Conservation (phyloP, 2,329 filamentous ascomycete genomes). For the Ampelomyces quisqualis region DNA sequence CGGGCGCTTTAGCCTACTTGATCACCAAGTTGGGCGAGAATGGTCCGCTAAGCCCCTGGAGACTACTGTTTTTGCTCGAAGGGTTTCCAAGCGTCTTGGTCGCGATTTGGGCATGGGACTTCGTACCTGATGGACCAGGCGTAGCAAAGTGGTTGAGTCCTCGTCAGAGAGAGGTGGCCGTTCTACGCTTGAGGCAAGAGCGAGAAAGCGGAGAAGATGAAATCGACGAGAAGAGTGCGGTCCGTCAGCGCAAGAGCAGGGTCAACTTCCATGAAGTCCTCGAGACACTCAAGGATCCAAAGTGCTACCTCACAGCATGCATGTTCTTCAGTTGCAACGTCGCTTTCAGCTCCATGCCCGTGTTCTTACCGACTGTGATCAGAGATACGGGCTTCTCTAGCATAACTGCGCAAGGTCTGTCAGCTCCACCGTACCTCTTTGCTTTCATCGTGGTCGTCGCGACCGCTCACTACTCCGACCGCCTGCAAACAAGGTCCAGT, state of each 20-base stretch:
- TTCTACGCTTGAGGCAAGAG: slow-evolving; percentile 63
- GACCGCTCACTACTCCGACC: slow-evolving; percentile 73
- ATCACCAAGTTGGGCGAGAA: slow-evolving; percentile 69
- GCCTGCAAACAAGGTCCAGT: slow-evolving; percentile 59
- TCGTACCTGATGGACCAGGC: slow-evolving; percentile 73
- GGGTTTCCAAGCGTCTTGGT: slow-evolving; percentile 80
- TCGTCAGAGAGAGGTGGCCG: slow-evolving; percentile 63
- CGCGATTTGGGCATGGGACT: slow-evolving; percentile 69
- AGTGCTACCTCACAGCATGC: slow-evolving; percentile 70
- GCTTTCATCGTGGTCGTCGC: slow-evolving; percentile 71
- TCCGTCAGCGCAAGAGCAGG: slow-evolving; percentile 12
- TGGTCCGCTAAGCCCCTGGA: slow-evolving; percentile 75
- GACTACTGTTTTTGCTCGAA: slow-evolving; percentile 80
- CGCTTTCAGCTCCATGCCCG: slow-evolving; percentile 82
- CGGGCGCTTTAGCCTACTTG: slow-evolving; percentile 74
- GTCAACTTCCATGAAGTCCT: slow-evolving; percentile 60
- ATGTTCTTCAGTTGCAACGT: slow-evolving; percentile 91
- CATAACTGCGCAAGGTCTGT: slow-evolving; percentile 71
- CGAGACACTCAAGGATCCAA: slow-evolving; percentile 63
- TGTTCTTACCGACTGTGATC: slow-evolving; percentile 82
- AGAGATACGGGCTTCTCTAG: slow-evolving; percentile 71
- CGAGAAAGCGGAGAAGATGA: slow-evolving; percentile 42
- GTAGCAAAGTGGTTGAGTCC: slow-evolving; percentile 46
- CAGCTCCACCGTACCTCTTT: slow-evolving; percentile 77
- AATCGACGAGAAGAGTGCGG: slow-evolving; percentile 17